A percentile compares a stretch with the other conserved stretches of the same genome.
Evolutionary conservation across 176 grass and related monocot species (phyloP).

Genomic region (Ensete glaucum): DNA sequence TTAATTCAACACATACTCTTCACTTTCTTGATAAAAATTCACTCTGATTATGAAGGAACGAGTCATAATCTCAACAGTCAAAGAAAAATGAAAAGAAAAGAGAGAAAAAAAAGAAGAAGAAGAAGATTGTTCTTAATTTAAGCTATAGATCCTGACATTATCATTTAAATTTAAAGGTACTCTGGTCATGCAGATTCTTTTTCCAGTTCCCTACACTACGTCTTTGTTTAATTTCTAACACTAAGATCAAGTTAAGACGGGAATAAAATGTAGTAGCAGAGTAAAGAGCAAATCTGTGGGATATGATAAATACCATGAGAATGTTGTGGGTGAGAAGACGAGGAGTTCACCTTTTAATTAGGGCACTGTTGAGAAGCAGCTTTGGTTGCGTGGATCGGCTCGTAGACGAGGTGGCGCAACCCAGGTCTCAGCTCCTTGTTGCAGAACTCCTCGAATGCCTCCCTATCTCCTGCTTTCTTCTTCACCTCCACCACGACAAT

Average conservation of each 20-base stretch:
- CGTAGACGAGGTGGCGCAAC: background rate
- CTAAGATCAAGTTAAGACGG: background rate
- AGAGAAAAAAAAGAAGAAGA: no score
- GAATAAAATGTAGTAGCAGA: background rate
- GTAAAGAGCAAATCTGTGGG: no score
- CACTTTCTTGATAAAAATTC: no score
- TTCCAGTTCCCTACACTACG: background rate
- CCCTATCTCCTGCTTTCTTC: slow-evolving; percentile 10
- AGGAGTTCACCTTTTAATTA: background rate
- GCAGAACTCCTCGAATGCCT: slow-evolving; percentile 14
- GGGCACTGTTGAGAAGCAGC: no score
- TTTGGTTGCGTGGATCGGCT: background rate
- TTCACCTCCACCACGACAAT: slow-evolving; percentile 14
- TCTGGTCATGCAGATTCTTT: background rate
- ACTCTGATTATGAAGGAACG: no score
- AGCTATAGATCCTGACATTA: background rate
- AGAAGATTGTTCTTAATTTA: background rate
- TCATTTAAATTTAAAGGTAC: background rate
- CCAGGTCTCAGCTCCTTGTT: slow-evolving; percentile 15
- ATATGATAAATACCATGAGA: no score
- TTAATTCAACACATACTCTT: background rate
- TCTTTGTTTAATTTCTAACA: background rate
- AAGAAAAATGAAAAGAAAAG: no score
- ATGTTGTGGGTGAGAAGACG: background rate
- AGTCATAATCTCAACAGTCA: no score